Percentiles rank a stretch among this genome's conserved stretches.
Evolutionary conservation across 768 basidiomycete genomes (phyloP).

Genomic region (Macrocybe gigantea): DNA sequence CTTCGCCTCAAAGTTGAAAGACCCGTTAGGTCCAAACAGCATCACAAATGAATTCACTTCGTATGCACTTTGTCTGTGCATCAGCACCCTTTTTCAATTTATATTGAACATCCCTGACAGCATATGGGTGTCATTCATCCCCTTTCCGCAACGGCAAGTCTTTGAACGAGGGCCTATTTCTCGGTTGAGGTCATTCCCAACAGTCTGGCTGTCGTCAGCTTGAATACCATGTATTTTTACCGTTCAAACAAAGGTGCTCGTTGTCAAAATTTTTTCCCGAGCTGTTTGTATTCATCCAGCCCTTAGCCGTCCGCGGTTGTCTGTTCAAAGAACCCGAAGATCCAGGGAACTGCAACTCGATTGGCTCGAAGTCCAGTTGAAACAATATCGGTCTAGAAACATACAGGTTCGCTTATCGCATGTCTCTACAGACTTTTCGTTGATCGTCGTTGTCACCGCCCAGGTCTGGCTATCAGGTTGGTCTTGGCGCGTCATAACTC

Average conservation of each 20-base stretch:
- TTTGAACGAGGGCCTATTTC: constrained; percentile 85
- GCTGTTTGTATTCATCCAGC: constrained; percentile 9
- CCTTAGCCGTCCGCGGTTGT: constrained; percentile 75
- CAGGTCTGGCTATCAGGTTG: constrained; percentile 45
- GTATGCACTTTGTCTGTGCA: constrained; percentile 33
- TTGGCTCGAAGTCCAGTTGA: constrained; percentile 86
- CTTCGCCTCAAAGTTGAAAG: too few relatives aligned
- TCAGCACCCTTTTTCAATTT: constrained; percentile 1
- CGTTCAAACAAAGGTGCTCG: constrained; percentile 75
- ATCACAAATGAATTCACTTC: constrained; percentile 63
- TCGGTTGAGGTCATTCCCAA: constrained; percentile 75
- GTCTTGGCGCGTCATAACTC: constrained; percentile 4
- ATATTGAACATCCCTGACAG: constrained; percentile 26
- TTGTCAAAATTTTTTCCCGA: background rate
- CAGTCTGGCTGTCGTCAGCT: constrained; percentile 69
- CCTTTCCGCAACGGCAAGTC: constrained; percentile 70
- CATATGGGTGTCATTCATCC: constrained; percentile 81
- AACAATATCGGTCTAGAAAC: constrained; percentile 55
- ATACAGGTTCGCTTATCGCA: constrained; percentile 58
- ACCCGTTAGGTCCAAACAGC: constrained; percentile 52
- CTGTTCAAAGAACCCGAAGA: constrained; percentile 55
- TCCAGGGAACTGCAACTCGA: constrained; percentile 87
- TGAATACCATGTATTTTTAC: constrained; percentile 91
- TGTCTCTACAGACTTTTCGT: background rate
- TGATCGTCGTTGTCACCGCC: background rate